phyloP scores from a whole-genome alignment of 331 rosid genomes.

The Rosa hybrid region DNA sequence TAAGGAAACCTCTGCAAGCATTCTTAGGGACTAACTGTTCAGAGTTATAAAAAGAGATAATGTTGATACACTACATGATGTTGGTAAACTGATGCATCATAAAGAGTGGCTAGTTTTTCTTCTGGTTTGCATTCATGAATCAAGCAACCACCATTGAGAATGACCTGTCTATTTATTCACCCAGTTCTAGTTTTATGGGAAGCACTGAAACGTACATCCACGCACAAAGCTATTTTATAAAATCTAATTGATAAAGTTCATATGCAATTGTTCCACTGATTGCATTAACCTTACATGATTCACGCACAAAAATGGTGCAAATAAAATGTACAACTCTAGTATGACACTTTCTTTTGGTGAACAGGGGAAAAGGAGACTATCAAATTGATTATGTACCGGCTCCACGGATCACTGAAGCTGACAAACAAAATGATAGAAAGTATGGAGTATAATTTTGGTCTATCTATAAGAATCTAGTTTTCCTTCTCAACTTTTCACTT shows the following conservation, averaged over 20 bases:
- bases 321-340: neutral
- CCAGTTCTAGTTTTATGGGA: neutral
- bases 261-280: neutral
- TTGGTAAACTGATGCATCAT: neutral
- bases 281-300: neutral
- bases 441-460: conserved; percentile 33
- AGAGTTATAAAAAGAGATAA: neutral
- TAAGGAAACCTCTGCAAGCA: neutral
- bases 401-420: conserved; percentile 90
- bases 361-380: conserved; percentile 94
- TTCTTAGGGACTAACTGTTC: neutral
- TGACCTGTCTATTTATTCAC: neutral
- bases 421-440: conserved; percentile 76
- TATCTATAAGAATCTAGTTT: neutral
- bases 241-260: neutral
- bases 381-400: conserved; percentile 91
- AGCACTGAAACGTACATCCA: neutral
- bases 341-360: conserved; percentile 19
- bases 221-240: neutral
- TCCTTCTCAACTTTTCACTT: neutral
- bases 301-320: neutral
- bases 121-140: neutral
- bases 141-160: neutral
- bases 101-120: neutral
- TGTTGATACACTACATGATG: neutral